These are phyloP conservation scores for Senecio squalidus DNA, from an alignment of 140 eudicot species.

Conservation along the genomic window DNA sequence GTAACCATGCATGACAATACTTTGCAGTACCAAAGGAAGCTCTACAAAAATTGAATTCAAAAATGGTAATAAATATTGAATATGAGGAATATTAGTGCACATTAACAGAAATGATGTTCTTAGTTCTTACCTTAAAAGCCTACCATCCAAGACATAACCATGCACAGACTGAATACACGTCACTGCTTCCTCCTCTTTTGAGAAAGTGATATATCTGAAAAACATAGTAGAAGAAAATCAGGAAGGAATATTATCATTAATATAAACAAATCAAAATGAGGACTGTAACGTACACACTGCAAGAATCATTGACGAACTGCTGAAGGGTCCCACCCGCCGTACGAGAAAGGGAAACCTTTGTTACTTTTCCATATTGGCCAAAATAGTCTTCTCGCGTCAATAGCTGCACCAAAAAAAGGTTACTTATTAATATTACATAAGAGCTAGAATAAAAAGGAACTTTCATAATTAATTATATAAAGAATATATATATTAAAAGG, in stretches of 20 bases:
- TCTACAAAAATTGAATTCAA: conserved; percentile 31
- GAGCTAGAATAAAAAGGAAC: neutral
- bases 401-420: conserved; percentile 43
- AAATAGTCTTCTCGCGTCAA: conserved; percentile 66
- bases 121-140: conserved; percentile 58
- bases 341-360: conserved; percentile 76
- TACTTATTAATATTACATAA: neutral
- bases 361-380: conserved; percentile 86
- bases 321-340: conserved; percentile 87
- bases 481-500: neutral
- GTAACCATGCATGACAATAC: conserved; percentile 93
- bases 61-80: conserved; percentile 9
- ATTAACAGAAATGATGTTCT: too few relatives aligned
- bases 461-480: neutral
- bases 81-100: too few relatives aligned
- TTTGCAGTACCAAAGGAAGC: conserved; percentile 97
- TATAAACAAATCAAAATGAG: neutral
- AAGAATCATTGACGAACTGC: conserved; percentile 70
- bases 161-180: conserved; percentile 84
- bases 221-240: conserved; percentile 9
- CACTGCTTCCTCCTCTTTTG: conserved; percentile 91
- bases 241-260: neutral
- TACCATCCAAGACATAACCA: conserved; percentile 84
- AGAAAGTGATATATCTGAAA: conserved; percentile 71
- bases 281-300: conserved; percentile 69